Evolutionary conservation across 139 green algal species (phyloP).

Genomic region (Desmodesmus armatus): DNA sequence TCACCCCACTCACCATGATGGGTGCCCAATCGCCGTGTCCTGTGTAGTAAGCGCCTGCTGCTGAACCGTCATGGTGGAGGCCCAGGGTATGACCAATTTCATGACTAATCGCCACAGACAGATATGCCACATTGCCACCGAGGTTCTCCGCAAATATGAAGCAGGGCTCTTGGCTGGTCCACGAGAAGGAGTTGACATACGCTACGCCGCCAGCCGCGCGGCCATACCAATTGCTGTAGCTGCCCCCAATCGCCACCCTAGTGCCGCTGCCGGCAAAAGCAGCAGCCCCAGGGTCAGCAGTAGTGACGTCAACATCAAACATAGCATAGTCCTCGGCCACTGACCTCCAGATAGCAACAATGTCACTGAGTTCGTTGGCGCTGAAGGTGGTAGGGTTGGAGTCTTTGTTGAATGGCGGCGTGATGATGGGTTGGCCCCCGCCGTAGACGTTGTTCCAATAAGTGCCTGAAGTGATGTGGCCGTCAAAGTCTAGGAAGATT

Average conservation of each 20-base stretch:
- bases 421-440: not conserved
- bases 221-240: too few relatives aligned
- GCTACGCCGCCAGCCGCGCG: slow-evolving; percentile 26
- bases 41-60: not conserved
- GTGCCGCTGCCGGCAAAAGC: too few relatives aligned
- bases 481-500: slow-evolving; percentile 12
- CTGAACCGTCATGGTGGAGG: slow-evolving; percentile 18
- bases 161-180: not conserved
- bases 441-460: slow-evolving; percentile 2
- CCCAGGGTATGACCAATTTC: slow-evolving; percentile 40
- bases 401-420: slow-evolving; percentile 18
- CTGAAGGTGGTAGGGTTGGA: slow-evolving; percentile 11
- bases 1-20: slow-evolving; percentile 10
- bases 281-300: too few relatives aligned
- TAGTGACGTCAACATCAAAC: slow-evolving; percentile 43
- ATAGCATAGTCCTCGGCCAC: slow-evolving; percentile 25
- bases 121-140: not conserved
- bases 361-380: not conserved
- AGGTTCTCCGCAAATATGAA: slow-evolving; percentile 3
- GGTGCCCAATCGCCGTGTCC: slow-evolving; percentile 8
- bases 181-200: not conserved
- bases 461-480: not conserved
- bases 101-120: slow-evolving; percentile 12
- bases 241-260: too few relatives aligned
- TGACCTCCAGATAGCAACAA: slow-evolving; percentile 25